A percentile compares a stretch with the other conserved stretches of the same genome.
These are phyloP conservation scores for Debaryomyces maramus DNA, from an alignment of 805 yeast species.

Conservation along the genomic window DNA sequence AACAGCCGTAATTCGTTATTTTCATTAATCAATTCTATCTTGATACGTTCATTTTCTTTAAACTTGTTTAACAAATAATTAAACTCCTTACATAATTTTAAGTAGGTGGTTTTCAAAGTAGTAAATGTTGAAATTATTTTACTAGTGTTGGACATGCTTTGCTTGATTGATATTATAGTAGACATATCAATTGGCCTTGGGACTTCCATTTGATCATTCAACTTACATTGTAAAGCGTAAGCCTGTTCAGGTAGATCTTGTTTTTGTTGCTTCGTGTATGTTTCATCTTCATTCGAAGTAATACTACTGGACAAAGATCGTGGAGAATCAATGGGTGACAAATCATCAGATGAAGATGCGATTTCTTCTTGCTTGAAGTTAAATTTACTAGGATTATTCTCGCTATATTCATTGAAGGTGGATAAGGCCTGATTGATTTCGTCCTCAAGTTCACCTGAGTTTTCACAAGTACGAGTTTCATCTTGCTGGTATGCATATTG, in stretches of 20 bases:
- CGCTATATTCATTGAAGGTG: constrained; percentile 14
- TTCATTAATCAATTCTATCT: constrained; percentile 36
- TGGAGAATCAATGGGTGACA: constrained; percentile 15
- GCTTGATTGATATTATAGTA: constrained; percentile 20
- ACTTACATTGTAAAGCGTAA: background rate
- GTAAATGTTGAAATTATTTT: constrained; percentile 32
- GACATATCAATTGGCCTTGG: constrained; percentile 7
- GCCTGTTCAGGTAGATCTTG: background rate
- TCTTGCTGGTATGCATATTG: too few relatives aligned
- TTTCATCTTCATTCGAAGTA: constrained; percentile 9
- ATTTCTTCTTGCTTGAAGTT: background rate
- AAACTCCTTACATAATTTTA: constrained; percentile 40
- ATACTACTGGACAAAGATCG: constrained; percentile 8
- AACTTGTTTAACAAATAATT: constrained; percentile 34
- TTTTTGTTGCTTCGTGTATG: background rate
- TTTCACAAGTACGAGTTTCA: background rate
- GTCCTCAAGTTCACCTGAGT: constrained; percentile 10
- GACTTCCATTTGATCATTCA: background rate
- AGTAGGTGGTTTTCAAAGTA: constrained; percentile 32
- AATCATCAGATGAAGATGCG: constrained; percentile 6
- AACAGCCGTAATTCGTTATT: constrained; percentile 32
- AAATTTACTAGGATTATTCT: background rate
- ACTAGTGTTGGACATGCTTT: constrained; percentile 24
- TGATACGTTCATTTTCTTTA: constrained; percentile 36
- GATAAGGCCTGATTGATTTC: constrained; percentile 16